Percentiles rank a stretch among this genome's conserved stretches.
These are phyloP conservation scores for Casaregolazyma lundiana DNA, from an alignment of 1,139 yeast genomes.

Conservation along the genomic window DNA sequence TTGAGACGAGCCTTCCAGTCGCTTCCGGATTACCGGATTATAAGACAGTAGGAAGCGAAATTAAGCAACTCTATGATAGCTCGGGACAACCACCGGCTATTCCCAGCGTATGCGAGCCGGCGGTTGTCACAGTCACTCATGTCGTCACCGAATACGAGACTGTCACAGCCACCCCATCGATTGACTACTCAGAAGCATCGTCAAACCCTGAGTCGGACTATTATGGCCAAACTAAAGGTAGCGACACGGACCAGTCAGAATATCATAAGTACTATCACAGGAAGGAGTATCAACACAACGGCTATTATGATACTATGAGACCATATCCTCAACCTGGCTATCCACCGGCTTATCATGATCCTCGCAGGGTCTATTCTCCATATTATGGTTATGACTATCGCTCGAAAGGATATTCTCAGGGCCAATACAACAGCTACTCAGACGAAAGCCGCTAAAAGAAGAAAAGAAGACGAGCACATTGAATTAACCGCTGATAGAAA, in stretches of 20 bases:
- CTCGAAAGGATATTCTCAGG: neutral
- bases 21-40: neutral
- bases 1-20: neutral
- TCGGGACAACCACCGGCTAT: neutral
- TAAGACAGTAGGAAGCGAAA: neutral
- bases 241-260: neutral
- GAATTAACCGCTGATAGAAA: too few relatives aligned
- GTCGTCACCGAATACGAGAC: neutral
- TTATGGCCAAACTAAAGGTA: neutral
- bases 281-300: neutral
- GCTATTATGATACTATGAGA: neutral
- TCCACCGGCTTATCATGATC: neutral
- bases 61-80: neutral
- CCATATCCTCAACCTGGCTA: neutral
- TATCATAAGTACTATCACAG: neutral
- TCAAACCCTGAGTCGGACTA: neutral
- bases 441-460: too few relatives aligned
- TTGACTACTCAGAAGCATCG: neutral
- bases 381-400: neutral
- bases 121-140: neutral
- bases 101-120: neutral
- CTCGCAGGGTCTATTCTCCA: neutral
- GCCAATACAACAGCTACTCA: too few relatives aligned
- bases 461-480: too few relatives aligned
- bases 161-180: neutral